Conservation (phyloP, 139 green algal genomes). For the Chlorella sp. region DNA sequence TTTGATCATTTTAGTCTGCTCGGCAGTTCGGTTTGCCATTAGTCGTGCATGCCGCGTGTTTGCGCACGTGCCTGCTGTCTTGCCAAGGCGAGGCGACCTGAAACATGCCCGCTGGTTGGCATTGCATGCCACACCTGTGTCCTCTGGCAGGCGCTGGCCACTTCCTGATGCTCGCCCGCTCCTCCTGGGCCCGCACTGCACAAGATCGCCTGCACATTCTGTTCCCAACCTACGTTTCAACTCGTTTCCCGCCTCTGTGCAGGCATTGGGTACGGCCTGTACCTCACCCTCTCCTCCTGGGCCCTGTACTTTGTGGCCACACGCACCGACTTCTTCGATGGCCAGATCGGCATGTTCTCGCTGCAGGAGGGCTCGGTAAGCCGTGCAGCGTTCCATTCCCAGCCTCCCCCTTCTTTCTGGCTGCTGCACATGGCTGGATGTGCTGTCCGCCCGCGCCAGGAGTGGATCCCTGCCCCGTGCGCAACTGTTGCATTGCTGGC, state of each 20-base stretch:
- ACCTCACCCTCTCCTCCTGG: constrained; percentile 80
- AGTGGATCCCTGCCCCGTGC: no score
- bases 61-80: background rate
- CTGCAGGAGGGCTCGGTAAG: constrained; percentile 37
- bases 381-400: background rate
- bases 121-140: no score
- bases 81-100: no score
- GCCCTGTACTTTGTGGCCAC: constrained; percentile 65
- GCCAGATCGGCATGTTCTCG: constrained; percentile 57
- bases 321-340: constrained; percentile 73
- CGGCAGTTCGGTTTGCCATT: no score
- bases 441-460: no score
- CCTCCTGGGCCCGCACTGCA: constrained; percentile 61
- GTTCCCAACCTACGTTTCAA: background rate
- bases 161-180: constrained; percentile 80
- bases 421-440: no score
- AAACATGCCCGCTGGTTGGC: no score
- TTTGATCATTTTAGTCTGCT: no score
- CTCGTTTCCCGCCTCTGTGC: background rate
- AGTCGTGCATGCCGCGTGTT: background rate
- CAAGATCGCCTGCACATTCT: background rate
- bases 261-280: constrained; percentile 83
- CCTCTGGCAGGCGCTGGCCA: constrained; percentile 67
- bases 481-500: no score
- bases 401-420: background rate